Evolutionary conservation across 768 basidiomycete genomes (phyloP).

Genomic region (Galerina marginata): DNA sequence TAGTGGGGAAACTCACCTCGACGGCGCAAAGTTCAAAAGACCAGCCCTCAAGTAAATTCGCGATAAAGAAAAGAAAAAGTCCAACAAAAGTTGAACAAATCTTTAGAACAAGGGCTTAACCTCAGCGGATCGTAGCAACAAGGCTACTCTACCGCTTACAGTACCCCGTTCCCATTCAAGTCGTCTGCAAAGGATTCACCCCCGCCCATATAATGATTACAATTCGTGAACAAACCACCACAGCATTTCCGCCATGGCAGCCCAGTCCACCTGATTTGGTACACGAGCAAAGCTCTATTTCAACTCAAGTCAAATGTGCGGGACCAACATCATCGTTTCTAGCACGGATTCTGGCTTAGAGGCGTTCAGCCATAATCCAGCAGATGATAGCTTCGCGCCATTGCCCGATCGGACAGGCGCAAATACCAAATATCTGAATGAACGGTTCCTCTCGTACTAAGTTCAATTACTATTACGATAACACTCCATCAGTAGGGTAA

Average conservation of each 20-base stretch:
- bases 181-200: slow-evolving; percentile 82
- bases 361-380: slow-evolving; percentile 86
- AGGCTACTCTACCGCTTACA: slow-evolving; percentile 81
- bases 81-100: slow-evolving; percentile 63
- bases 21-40: slow-evolving; percentile 19
- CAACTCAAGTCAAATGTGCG: slow-evolving; percentile 66
- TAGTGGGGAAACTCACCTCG: slow-evolving; percentile 15
- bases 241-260: slow-evolving; percentile 58
- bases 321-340: slow-evolving; percentile 75
- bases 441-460: slow-evolving; percentile 85
- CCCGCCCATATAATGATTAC: slow-evolving; percentile 71
- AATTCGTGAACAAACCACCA: slow-evolving; percentile 57
- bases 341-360: slow-evolving; percentile 85
- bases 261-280: slow-evolving; percentile 65
- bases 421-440: slow-evolving; percentile 86
- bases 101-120: slow-evolving; percentile 75
- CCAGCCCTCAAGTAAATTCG: slow-evolving; percentile 47
- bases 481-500: slow-evolving; percentile 84
- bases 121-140: slow-evolving; percentile 81
- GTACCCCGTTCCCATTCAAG: slow-evolving; percentile 77
- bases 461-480: slow-evolving; percentile 78
- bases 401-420: slow-evolving; percentile 79
- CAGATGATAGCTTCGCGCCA: slow-evolving; percentile 82
- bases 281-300: slow-evolving; percentile 75
- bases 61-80: slow-evolving; percentile 44